Evolutionary conservation across 345 rosid genomes (phyloP).

Genomic region (Kernera saxatilis): DNA sequence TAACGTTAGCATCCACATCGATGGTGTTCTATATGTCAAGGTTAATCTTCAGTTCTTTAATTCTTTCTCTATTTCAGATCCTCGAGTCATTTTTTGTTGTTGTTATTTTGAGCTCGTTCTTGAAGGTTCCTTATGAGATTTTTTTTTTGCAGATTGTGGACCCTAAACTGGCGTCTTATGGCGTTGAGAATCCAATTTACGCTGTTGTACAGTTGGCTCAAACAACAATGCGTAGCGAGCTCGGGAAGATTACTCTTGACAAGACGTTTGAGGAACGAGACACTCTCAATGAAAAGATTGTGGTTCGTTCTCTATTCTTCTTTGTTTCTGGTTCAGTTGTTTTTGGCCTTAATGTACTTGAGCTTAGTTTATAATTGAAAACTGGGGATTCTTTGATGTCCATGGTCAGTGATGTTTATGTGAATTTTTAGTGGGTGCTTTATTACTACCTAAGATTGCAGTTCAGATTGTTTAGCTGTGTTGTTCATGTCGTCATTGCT

Average conservation of each 20-base stretch:
- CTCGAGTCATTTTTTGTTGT: background rate
- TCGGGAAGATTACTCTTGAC: constrained; percentile 93
- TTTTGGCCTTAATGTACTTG: background rate
- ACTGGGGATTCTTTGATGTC: background rate
- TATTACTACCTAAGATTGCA: background rate
- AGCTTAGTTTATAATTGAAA: background rate
- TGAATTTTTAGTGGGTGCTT: background rate
- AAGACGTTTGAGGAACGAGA: constrained; percentile 97
- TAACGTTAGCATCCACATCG: constrained; percentile 89
- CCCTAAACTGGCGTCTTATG: constrained; percentile 83
- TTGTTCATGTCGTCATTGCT: background rate
- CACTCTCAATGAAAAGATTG: constrained; percentile 85
- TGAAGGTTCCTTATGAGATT: background rate
- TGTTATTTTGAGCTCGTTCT: background rate
- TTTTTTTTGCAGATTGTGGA: constrained; percentile 62
- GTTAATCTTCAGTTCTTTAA: constrained; percentile 25
- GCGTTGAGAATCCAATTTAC: constrained; percentile 88
- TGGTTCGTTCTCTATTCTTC: constrained; percentile 45
- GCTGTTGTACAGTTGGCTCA: constrained; percentile 93
- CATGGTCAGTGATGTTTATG: background rate
- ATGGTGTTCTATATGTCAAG: constrained; percentile 91
- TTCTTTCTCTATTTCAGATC: background rate
- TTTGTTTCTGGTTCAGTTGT: background rate
- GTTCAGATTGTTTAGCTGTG: constrained; percentile 9
- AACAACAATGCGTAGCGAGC: constrained; percentile 97